Evolutionary conservation across 192 early-diverging fungal species (phyloP).

Genomic region (Phlyctochytrium planicorne): DNA sequence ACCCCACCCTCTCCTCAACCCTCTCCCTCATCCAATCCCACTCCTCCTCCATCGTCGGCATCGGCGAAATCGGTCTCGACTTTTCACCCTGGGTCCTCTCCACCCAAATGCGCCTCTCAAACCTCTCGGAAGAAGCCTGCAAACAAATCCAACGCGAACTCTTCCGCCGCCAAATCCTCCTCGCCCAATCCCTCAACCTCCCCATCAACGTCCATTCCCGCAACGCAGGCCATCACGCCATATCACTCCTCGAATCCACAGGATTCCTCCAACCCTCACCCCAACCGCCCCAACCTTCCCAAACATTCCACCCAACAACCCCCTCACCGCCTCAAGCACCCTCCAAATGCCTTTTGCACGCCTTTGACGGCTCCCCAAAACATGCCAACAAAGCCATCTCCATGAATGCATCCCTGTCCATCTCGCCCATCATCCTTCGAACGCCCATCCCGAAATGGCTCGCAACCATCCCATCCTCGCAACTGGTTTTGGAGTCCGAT

Average conservation of each 20-base stretch:
- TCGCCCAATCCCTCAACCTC: conserved; percentile 30
- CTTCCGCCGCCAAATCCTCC: conserved; percentile 31
- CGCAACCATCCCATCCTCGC: conserved; percentile 33
- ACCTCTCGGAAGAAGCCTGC: neutral
- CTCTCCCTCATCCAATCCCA: conserved; percentile 16
- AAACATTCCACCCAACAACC: neutral
- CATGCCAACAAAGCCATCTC: conserved; percentile 36
- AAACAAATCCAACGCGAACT: conserved; percentile 34
- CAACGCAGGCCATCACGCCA: conserved; percentile 49
- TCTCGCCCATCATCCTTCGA: conserved; percentile 36
- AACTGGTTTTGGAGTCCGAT: conserved; percentile 51
- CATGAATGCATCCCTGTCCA: conserved; percentile 30
- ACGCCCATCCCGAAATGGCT: conserved; percentile 28
- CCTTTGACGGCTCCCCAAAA: conserved; percentile 46
- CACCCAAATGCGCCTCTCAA: neutral
- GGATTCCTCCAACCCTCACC: neutral
- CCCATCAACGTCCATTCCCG: conserved; percentile 52
- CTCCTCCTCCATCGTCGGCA: conserved; percentile 14
- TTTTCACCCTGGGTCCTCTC: conserved; percentile 45
- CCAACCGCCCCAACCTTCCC: neutral
- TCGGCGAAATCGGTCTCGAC: conserved; percentile 52
- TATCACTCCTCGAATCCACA: conserved; percentile 34
- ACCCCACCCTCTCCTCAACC: conserved; percentile 10
- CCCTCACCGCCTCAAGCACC: neutral
- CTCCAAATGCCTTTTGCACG: conserved; percentile 44